Evolutionary conservation across 140 eudicot genomes (phyloP).

Genomic region (Senecio squalidus): DNA sequence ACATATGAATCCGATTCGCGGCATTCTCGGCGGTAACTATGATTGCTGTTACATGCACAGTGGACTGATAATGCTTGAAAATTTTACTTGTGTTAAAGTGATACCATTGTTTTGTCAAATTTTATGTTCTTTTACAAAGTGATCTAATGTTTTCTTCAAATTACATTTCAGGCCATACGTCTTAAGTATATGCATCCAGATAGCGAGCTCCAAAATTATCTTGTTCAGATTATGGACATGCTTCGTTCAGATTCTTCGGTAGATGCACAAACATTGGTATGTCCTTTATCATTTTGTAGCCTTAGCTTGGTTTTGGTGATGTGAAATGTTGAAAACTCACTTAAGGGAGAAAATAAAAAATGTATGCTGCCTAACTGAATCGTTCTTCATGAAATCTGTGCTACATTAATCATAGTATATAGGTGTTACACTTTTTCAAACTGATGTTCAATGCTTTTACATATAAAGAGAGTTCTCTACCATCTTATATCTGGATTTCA

Average conservation of each 20-base stretch:
- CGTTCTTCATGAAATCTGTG: conserved; percentile 1
- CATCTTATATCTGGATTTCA: background rate
- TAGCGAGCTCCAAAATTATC: conserved; percentile 78
- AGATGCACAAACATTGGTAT: conserved; percentile 98
- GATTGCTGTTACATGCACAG: conserved; percentile 10
- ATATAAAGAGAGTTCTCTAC: conserved; percentile 13
- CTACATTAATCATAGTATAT: background rate
- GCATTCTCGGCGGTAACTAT: background rate
- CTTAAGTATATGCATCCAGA: conserved; percentile 87
- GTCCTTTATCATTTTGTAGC: conserved; percentile 13
- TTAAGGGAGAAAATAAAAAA: background rate
- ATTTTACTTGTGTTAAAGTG: conserved; percentile 6
- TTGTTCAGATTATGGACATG: conserved; percentile 82
- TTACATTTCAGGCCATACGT: conserved; percentile 67
- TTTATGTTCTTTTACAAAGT: conserved; percentile 1
- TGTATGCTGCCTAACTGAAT: background rate
- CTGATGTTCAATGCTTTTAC: background rate
- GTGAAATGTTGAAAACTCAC: conserved; percentile 6
- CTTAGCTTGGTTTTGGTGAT: background rate
- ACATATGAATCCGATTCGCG: background rate
- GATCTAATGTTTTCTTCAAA: conserved; percentile 1
- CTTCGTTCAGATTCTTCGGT: conserved; percentile 63
- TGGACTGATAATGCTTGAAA: conserved; percentile 7
- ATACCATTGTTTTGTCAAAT: conserved; percentile 1
- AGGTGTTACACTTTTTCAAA: background rate